Conservation (phyloP, 176 grass and related monocot genomes). For the Puccinellia tenuiflora region DNA sequence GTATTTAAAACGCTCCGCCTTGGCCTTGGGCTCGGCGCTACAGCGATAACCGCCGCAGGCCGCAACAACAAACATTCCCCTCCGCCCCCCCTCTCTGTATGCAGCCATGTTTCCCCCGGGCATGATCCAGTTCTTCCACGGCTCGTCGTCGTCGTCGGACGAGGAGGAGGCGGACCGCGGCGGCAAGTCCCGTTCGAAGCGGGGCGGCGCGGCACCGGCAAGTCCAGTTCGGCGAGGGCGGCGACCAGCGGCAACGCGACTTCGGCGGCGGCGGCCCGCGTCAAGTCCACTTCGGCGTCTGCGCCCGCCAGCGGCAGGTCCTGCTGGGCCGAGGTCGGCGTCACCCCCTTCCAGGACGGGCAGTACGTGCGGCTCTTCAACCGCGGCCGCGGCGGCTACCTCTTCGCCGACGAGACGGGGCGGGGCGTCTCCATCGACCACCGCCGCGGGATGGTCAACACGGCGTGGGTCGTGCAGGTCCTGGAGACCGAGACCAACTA, state of each 20-base stretch:
- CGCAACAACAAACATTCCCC: neutral
- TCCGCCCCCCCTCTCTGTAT: too few relatives aligned
- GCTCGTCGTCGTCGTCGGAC: neutral
- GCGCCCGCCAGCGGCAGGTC: neutral
- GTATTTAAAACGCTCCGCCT: slow-evolving; percentile 14
- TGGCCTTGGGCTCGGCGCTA: neutral
- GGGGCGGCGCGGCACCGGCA: neutral
- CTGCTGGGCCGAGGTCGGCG: neutral
- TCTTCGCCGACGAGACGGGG: slow-evolving; percentile 26
- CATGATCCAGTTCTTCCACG: neutral
- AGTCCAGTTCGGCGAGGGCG: neutral
- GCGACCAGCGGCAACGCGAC: too few relatives aligned
- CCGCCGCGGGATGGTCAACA: slow-evolving; percentile 15
- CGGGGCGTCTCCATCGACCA: slow-evolving; percentile 18
- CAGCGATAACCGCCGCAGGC: slow-evolving; percentile 14
- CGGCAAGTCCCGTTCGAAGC: too few relatives aligned
- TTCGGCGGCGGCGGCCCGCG: neutral
- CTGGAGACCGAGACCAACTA: slow-evolving; percentile 18
- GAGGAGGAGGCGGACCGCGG: neutral
- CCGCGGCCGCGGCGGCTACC: slow-evolving; percentile 34
- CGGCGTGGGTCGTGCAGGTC: slow-evolving; percentile 34
- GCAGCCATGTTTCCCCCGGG: too few relatives aligned
- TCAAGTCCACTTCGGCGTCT: neutral
- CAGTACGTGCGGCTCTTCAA: slow-evolving; percentile 50
- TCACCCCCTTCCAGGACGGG: slow-evolving; percentile 35